Evolutionary conservation across 305 asterid genomes (phyloP).

Genomic region (Solanum aculeatissimum): DNA sequence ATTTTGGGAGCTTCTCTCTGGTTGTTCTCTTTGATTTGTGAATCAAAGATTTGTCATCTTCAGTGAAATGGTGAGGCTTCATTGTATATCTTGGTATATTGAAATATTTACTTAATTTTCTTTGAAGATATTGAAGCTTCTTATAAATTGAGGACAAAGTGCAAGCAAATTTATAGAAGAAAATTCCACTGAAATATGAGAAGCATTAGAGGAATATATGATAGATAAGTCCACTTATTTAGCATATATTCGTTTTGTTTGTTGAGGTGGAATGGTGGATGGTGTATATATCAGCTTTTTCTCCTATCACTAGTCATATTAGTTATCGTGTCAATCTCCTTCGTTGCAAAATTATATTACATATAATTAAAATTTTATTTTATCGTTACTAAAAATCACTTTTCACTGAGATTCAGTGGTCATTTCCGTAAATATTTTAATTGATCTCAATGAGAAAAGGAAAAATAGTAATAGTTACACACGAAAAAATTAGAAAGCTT

Average conservation of each 20-base stretch:
- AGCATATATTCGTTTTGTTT: neutral
- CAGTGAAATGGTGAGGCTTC: conserved; percentile 27
- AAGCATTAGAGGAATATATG: neutral
- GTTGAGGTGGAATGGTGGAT: neutral
- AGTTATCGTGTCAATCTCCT: neutral
- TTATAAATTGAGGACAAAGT: neutral
- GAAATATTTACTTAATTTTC: neutral
- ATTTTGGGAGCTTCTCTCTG: conserved; percentile 13
- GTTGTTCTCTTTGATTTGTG: conserved; percentile 10
- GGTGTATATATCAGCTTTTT: neutral
- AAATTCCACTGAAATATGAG: neutral
- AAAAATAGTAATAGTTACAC: neutral
- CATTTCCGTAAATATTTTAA: neutral
- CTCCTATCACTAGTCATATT: neutral
- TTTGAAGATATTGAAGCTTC: neutral
- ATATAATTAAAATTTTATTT: neutral
- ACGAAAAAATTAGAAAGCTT: neutral
- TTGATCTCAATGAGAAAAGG: neutral
- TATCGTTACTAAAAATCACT: neutral
- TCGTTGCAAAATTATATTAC: neutral
- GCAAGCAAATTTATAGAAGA: neutral
- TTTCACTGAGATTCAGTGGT: neutral
- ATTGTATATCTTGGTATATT: neutral
- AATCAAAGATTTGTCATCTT: conserved; percentile 10
- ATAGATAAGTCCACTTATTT: neutral